Evolutionary conservation across 352 stramenopile species (phyloP).

Genomic region (Phytophthora sojae): DNA sequence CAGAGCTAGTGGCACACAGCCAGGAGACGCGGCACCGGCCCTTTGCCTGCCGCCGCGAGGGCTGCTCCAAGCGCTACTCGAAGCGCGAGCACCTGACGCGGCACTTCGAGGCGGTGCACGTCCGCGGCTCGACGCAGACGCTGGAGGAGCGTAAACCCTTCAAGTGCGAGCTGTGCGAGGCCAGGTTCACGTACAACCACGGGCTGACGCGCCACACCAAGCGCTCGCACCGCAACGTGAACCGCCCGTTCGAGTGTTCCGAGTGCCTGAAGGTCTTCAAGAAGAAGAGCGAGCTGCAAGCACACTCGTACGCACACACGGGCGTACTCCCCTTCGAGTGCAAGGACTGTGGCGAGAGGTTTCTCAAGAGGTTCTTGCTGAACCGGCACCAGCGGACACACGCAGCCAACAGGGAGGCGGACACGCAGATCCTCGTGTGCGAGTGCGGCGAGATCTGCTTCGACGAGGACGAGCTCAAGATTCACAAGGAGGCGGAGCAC

Average conservation of each 20-base stretch:
- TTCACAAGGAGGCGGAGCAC: slow-evolving; percentile 52
- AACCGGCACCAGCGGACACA: slow-evolving; percentile 59
- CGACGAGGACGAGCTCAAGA: slow-evolving; percentile 47
- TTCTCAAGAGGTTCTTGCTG: slow-evolving; percentile 72
- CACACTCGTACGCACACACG: slow-evolving; percentile 81
- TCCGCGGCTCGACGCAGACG: slow-evolving; percentile 14
- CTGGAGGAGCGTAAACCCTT: slow-evolving; percentile 55
- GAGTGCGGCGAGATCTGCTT: slow-evolving; percentile 70
- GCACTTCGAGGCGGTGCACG: slow-evolving; percentile 59
- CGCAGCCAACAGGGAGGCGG: slow-evolving; percentile 25
- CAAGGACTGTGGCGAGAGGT: slow-evolving; percentile 59
- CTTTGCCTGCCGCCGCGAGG: slow-evolving; percentile 50
- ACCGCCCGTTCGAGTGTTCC: slow-evolving; percentile 65
- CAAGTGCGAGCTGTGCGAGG: slow-evolving; percentile 61
- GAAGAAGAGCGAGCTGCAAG: slow-evolving; percentile 83
- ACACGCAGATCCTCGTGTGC: slow-evolving; percentile 61
- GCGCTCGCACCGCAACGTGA: slow-evolving; percentile 57
- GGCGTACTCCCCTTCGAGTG: slow-evolving; percentile 80
- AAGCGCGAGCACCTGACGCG: slow-evolving; percentile 72
- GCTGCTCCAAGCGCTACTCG: slow-evolving; percentile 66
- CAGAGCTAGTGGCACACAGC: slow-evolving; percentile 16
- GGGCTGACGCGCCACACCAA: slow-evolving; percentile 62
- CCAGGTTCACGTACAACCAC: slow-evolving; percentile 76
- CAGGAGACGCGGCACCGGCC: slow-evolving; percentile 30
- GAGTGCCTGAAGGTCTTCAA: slow-evolving; percentile 76